phyloP scores from a whole-genome alignment of 2,329 filamentous ascomycete species.

The Cytospora schulzeri region DNA sequence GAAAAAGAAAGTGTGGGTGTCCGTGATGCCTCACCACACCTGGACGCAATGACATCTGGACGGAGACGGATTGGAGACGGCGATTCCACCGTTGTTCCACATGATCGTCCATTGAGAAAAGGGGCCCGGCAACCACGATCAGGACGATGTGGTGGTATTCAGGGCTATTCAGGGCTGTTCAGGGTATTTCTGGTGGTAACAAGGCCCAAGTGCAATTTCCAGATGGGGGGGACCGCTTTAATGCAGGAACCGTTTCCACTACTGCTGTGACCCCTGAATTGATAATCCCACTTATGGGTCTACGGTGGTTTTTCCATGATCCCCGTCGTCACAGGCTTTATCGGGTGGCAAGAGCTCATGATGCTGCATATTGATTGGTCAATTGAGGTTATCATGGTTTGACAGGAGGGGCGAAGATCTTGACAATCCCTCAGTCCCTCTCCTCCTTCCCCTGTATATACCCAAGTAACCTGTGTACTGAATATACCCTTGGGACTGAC shows the following conservation, averaged over 20 bases:
- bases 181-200: background rate
- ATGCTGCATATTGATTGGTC: background rate
- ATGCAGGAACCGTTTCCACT: conserved; percentile 23
- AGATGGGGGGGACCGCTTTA: conserved; percentile 10
- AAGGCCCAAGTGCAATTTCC: background rate
- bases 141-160: background rate
- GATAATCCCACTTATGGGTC: conserved; percentile 7
- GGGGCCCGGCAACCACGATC: conserved; percentile 14
- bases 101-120: conserved; percentile 11
- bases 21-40: too few species aligned
- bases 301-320: background rate
- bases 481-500: too few species aligned
- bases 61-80: conserved; percentile 1
- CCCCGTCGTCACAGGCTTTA: background rate
- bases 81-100: conserved; percentile 19
- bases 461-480: too few species aligned
- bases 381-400: background rate
- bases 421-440: background rate
- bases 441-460: too few species aligned
- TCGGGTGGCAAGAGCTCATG: background rate
- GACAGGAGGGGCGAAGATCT: conserved; percentile 1
- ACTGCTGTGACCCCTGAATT: conserved; percentile 4
- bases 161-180: too few species aligned
- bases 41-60: background rate
- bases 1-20: conserved; percentile 14